phyloP scores from a whole-genome alignment of 257 asterid species.

The Verbascum thapsus region DNA sequence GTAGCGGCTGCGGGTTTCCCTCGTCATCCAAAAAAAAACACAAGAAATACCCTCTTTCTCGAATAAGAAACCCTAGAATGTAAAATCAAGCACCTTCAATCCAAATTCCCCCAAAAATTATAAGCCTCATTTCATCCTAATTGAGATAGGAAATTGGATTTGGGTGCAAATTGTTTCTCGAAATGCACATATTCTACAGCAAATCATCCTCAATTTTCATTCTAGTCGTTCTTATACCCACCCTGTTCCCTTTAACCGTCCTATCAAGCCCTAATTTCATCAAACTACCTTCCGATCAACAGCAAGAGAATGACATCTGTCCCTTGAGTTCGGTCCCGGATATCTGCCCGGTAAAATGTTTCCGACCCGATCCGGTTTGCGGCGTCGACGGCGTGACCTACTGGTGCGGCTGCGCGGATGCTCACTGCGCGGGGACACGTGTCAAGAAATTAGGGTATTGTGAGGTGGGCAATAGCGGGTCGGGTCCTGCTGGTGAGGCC shows the following conservation, averaged over 20 bases:
- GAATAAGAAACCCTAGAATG: slow-evolving; percentile 28
- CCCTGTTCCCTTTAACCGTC: slow-evolving; percentile 46
- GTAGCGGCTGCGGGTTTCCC: too few species aligned
- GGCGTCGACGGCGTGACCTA: slow-evolving; percentile 84
- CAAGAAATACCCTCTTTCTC: too few species aligned
- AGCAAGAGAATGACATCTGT: slow-evolving; percentile 41
- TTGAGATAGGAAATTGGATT: slow-evolving; percentile 1
- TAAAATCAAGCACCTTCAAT: slow-evolving; percentile 22
- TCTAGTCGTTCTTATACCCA: slow-evolving; percentile 37
- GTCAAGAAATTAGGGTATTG: slow-evolving; percentile 75
- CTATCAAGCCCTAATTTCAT: slow-evolving; percentile 46
- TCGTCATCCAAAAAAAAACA: too few species aligned
- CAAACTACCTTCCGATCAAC: slow-evolving; percentile 53
- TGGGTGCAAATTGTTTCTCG: neutral
- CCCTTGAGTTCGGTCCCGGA: slow-evolving; percentile 37
- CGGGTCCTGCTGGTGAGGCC: slow-evolving; percentile 86
- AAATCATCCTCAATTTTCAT: slow-evolving; percentile 32
- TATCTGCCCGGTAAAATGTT: slow-evolving; percentile 79
- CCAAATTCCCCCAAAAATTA: neutral
- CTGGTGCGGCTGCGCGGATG: slow-evolving; percentile 99
- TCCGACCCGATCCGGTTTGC: slow-evolving; percentile 93
- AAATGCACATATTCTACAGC: slow-evolving; percentile 38
- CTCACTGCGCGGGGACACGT: slow-evolving; percentile 74
- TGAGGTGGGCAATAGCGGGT: slow-evolving; percentile 77
- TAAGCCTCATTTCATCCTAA: neutral